Percentiles rank a stretch among this genome's conserved stretches.
These are phyloP conservation scores for Ustilaginoidea virens DNA, from an alignment of 2,329 filamentous ascomycete genomes.

Conservation along the genomic window DNA sequence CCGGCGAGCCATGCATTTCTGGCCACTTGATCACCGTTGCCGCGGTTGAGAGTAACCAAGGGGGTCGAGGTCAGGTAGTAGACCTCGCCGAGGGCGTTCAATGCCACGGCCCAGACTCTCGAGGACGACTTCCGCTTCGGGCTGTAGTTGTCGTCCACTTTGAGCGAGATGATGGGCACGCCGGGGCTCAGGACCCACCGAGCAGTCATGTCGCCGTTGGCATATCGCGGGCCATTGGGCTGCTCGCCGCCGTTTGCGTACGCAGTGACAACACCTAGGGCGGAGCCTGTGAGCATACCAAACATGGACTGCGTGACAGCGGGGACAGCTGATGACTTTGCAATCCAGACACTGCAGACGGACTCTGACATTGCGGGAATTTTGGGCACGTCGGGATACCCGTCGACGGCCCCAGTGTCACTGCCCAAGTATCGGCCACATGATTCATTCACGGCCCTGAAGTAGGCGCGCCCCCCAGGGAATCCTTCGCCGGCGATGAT, in stretches of 20 bases:
- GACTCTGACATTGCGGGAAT: constrained; percentile 55
- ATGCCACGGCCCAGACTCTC: constrained; percentile 77
- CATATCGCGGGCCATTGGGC: constrained; percentile 42
- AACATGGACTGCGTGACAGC: constrained; percentile 60
- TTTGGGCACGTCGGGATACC: constrained; percentile 59
- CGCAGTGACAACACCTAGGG: constrained; percentile 65
- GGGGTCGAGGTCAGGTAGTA: constrained; percentile 70
- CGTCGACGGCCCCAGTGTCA: constrained; percentile 43
- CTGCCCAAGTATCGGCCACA: constrained; percentile 59
- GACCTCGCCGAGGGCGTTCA: constrained; percentile 87
- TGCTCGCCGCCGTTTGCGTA: constrained; percentile 56
- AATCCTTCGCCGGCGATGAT: constrained; percentile 76
- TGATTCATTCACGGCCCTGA: constrained; percentile 57
- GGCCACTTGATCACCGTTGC: constrained; percentile 38
- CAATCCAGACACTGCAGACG: constrained; percentile 74
- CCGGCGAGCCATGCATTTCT: constrained; percentile 68
- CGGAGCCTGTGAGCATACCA: constrained; percentile 72
- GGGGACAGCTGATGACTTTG: constrained; percentile 62
- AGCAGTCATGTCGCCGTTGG: constrained; percentile 65
- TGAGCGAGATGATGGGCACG: constrained; percentile 74
- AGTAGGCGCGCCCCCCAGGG: constrained; percentile 69
- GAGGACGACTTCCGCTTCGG: constrained; percentile 50
- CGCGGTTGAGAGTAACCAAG: constrained; percentile 32
- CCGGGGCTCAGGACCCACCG: constrained; percentile 86
- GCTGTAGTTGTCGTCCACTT: constrained; percentile 71